A percentile compares a stretch with the other conserved stretches of the same genome.
These are phyloP conservation scores for Nakataea oryzae DNA, from an alignment of 2,329 filamentous ascomycete genomes.

Conservation along the genomic window DNA sequence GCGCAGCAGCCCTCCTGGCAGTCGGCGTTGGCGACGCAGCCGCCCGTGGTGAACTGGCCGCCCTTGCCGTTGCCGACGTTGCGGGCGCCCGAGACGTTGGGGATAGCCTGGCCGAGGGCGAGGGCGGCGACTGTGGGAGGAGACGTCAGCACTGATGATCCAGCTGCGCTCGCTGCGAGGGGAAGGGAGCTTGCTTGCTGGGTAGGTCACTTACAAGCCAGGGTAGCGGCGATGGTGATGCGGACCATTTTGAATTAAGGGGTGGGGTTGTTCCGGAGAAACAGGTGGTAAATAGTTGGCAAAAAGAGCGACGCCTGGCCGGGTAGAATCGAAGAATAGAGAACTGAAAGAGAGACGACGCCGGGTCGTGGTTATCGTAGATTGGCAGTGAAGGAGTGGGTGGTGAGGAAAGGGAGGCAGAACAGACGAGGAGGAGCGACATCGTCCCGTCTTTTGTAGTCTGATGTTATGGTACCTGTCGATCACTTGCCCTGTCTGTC, in stretches of 20 bases:
- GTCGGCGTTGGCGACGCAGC: slow-evolving; percentile 7
- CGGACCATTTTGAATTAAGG: slow-evolving; percentile 4
- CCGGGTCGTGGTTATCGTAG: slow-evolving; percentile 1
- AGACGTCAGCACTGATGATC: background rate
- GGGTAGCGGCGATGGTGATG: slow-evolving; percentile 6
- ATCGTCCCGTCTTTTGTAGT: background rate
- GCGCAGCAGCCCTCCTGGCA: slow-evolving; percentile 7
- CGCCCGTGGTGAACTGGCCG: slow-evolving; percentile 7
- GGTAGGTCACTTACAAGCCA: slow-evolving; percentile 4
- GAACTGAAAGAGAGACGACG: background rate
- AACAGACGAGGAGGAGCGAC: background rate
- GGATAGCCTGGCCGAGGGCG: slow-evolving; percentile 4
- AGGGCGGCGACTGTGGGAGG: slow-evolving; percentile 2
- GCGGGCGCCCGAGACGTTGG: slow-evolving; percentile 6
- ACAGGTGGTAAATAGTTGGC: background rate
- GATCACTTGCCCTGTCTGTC: background rate
- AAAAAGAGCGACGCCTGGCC: slow-evolving; percentile 4
- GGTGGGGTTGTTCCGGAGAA: background rate
- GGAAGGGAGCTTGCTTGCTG: background rate
- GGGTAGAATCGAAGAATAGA: background rate
- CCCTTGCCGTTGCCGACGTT: slow-evolving; percentile 7
- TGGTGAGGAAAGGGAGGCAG: background rate
- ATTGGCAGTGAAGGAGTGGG: background rate
- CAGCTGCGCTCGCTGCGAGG: too few relatives aligned
- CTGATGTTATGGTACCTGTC: background rate